Base-by-base conservation (phyloP, 1,284 basidiomycete genomes). In the Mycosarcoma maydis region DNA sequence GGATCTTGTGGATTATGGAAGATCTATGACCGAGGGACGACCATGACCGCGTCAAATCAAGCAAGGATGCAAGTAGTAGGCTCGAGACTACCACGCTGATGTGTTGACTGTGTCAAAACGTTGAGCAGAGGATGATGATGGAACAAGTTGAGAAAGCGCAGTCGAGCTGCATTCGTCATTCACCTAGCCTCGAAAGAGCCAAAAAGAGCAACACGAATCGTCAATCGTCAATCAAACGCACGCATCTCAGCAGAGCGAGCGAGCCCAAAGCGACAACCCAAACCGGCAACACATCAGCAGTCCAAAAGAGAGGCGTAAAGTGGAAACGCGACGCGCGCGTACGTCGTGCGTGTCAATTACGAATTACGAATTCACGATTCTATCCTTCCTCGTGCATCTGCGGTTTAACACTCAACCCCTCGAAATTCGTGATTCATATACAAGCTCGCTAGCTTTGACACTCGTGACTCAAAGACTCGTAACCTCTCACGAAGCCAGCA, bases 301-400 rank as follows among this genome's bases (percentile, higher is more conserved):
- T 29, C 27, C n/a, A 11, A 34, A 27, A 47, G 50, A 58, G 42
- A n/a, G 45, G 49, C 36, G 41, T 51, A 51, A 58, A 57, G 41
- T 51, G 48, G 34, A 43, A 54, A 60, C 58, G 58, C 58, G 58
- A 49, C 58, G 52, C 52, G 49, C 19, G 54, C 33, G 44, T 51
- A n/a, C n/a, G n/a, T n/a, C n/a, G n/a, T n/a, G n/a, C n/a, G 41
- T 37, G 29, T 24, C 24, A 24, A 26, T 7, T 17, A 6, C n/a
- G n/a, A n/a, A n/a, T n/a, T n/a, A n/a, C n/a, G n/a, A n/a, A n/a
- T n/a, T n/a, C n/a, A n/a, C n/a, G n/a, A n/a, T n/a, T n/a, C n/a
- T n/a, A n/a, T n/a, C n/a, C n/a, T n/a, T n/a, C n/a, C n/a, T n/a
- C n/a, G n/a, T n/a, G n/a, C n/a, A n/a, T n/a, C n/a, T n/a, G n/a